phyloP scores from a whole-genome alignment of 1,284 basidiomycete species.

The Vanrija sp. region DNA sequence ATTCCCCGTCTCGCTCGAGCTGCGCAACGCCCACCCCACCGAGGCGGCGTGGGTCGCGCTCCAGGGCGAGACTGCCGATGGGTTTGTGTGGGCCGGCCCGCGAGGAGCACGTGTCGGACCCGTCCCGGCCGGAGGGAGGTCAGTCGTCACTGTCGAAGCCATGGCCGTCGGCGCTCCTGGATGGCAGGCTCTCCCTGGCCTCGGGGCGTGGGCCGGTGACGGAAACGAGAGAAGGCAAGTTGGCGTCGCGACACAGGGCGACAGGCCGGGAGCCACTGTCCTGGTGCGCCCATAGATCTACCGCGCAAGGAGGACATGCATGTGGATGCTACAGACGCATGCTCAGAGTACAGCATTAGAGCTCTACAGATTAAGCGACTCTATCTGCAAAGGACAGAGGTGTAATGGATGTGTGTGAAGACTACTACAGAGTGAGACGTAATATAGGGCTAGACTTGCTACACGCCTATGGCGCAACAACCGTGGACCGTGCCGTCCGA shows the following conservation, averaged over 20 bases:
- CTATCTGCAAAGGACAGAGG: neutral
- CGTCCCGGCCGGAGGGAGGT: slow-evolving; percentile 22
- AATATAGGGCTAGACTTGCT: no score
- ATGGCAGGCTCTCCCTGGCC: slow-evolving; percentile 30
- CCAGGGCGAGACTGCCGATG: slow-evolving; percentile 36
- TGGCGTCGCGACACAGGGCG: slow-evolving; percentile 12
- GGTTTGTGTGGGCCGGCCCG: slow-evolving; percentile 42
- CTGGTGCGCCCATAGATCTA: slow-evolving; percentile 9
- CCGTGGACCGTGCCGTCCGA: no score
- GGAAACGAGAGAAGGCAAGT: slow-evolving; percentile 33
- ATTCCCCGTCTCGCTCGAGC: slow-evolving; percentile 28
- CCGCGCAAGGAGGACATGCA: no score
- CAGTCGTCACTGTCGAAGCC: slow-evolving; percentile 20
- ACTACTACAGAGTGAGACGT: neutral
- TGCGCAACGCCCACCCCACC: slow-evolving; percentile 41
- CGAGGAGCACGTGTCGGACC: slow-evolving; percentile 24
- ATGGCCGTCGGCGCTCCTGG: slow-evolving; percentile 29
- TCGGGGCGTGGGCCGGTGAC: slow-evolving; percentile 35
- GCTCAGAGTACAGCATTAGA: no score
- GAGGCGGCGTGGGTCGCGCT: slow-evolving; percentile 24
- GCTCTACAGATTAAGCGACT: no score
- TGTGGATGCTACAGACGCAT: no score
- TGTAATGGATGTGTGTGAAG: neutral
- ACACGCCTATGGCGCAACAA: no score
- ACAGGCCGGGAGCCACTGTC: slow-evolving; percentile 6